Evolutionary conservation across 139 green algal genomes (phyloP).

Genomic region (Edaphochlamys debaryana): DNA sequence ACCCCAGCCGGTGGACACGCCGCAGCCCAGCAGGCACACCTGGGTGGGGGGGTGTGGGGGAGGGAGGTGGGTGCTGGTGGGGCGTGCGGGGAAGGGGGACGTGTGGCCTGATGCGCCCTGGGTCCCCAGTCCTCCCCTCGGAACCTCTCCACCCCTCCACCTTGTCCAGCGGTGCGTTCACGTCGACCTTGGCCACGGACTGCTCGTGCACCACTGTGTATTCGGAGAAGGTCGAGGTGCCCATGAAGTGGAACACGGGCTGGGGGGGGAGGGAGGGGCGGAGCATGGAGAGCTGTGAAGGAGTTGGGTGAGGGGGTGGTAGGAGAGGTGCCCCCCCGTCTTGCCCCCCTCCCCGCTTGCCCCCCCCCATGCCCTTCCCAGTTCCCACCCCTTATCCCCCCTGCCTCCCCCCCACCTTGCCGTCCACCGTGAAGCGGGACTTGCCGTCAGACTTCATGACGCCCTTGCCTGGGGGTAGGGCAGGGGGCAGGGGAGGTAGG

Average conservation of each 20-base stretch:
- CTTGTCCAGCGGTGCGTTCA: slow-evolving; percentile 73
- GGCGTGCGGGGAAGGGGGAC: no score
- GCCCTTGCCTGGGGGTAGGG: slow-evolving; percentile 75
- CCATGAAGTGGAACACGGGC: slow-evolving; percentile 99
- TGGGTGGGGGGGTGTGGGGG: no score
- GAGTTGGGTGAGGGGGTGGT: no score
- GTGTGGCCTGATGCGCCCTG: no score
- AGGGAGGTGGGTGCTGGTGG: no score
- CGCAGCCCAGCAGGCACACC: slow-evolving; percentile 91
- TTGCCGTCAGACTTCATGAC: slow-evolving; percentile 93
- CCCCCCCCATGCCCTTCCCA: no score
- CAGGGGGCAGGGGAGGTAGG: neutral
- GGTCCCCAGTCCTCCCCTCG: neutral
- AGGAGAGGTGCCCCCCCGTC: no score
- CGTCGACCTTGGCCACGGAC: slow-evolving; percentile 82
- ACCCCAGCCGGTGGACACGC: slow-evolving; percentile 90
- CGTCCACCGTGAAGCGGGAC: slow-evolving; percentile 83
- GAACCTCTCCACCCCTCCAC: slow-evolving; percentile 17
- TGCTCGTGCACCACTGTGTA: slow-evolving; percentile 98
- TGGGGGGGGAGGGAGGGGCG: slow-evolving; percentile 30
- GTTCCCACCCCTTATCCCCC: no score
- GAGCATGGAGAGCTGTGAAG: no score
- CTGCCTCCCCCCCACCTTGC: slow-evolving; percentile 76
- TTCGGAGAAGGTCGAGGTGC: slow-evolving; percentile 96
- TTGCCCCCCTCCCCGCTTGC: no score